A percentile compares a stretch with the other conserved stretches of the same genome.
Conservation (phyloP, 169 alveolate genomes). For the Eimeria brunetti region DNA sequence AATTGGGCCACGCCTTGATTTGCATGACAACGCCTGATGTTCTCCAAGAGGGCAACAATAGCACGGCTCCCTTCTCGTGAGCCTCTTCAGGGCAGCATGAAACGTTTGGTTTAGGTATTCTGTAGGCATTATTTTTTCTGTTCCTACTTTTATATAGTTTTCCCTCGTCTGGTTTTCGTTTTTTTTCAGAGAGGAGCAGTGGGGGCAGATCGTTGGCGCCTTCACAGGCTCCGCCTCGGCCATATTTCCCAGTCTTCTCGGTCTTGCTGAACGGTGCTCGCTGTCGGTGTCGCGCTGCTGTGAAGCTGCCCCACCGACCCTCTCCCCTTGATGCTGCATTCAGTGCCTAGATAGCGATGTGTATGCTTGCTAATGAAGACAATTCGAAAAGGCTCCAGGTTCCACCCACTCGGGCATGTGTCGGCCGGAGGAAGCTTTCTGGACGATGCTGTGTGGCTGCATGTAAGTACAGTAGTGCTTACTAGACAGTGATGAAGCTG, state of each 20-base stretch:
- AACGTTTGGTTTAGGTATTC: not conserved
- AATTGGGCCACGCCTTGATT: not conserved
- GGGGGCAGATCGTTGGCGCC: not conserved
- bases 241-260: not conserved
- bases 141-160: not conserved
- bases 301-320: not conserved
- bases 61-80: not conserved
- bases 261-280: not conserved
- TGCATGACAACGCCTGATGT: slow-evolving; percentile 19
- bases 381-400: too few species aligned
- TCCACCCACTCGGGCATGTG: too few species aligned
- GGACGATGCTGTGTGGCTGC: too few species aligned
- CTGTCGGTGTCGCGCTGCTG: not conserved
- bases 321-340: not conserved
- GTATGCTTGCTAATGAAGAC: too few species aligned
- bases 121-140: not conserved
- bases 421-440: too few species aligned
- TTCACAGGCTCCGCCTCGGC: not conserved
- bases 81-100: not conserved
- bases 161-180: not conserved
- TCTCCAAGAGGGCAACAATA: not conserved
- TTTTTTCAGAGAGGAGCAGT: not conserved
- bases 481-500: too few species aligned
- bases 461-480: too few species aligned
- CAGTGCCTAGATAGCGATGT: too few species aligned